Evolutionary conservation across 1,284 basidiomycete genomes (phyloP), one percentile per base, ranked within the genome.

Genomic region (Pseudozyma pruni): DNA sequence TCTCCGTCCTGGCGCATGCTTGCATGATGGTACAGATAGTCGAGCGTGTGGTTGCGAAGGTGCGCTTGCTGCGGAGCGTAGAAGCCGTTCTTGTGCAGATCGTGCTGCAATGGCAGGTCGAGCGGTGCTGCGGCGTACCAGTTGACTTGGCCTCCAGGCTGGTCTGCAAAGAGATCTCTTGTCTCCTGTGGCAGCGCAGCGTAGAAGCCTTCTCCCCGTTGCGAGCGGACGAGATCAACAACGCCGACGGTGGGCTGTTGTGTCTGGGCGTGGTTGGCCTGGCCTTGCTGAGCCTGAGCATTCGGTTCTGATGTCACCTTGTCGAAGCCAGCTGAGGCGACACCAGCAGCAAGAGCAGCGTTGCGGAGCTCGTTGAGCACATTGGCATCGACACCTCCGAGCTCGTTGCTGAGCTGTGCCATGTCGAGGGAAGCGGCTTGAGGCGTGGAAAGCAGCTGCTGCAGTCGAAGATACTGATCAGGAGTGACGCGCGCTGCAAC

Each of bases 71-170:
- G 60, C 19, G 63, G 63, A 17, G 67, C 42, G 54, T 61, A 74
- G 44, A 59, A 62, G 31, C 69, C 69, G 23, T 64, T 60, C 59
- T 72, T 62, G 46, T 64, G 52, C 47, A 66, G 22, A 10, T 71
- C 56, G 31, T 73, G 55, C 48, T 75, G 71, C 37, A 60, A 46
- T 17, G 70, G 70, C 14, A 75, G 66, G 20, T 69, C 55, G 16
- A 79, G 32, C 3, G 78, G 78, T 2, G 73, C 56, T 2, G 74
- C 76, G 9, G 76, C 69, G 39, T 75, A 75, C 78, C 78, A 80
- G 19, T 64, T 56, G 22, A 76, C 66, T 20, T 62, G 52, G 11
- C 74, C 77, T 1, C 66, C 67, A 0, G 64, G 56, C 31, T 76
- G 73, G 34, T 64, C 71, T 4, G 55, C 63, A 47, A 79, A 79